These are phyloP conservation scores for Xylaria bambusicola DNA, from an alignment of 495 filamentous ascomycete genomes.

Conservation along the genomic window DNA sequence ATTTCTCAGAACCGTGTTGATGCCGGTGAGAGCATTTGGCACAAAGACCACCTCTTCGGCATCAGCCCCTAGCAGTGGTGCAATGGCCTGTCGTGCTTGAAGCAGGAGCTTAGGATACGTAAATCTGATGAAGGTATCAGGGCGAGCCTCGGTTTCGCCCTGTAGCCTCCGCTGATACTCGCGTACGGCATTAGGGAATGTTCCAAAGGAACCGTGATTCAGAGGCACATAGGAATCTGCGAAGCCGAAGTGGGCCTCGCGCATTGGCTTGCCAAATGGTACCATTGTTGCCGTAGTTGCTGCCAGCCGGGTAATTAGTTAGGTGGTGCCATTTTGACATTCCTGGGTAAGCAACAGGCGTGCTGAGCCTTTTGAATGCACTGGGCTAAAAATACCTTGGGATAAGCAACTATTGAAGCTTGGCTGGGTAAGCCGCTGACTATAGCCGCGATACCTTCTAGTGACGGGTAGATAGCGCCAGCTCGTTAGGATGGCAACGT, in stretches of 20 bases:
- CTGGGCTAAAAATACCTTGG: neutral
- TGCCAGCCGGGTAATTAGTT: neutral
- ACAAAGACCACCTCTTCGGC: conserved; percentile 69
- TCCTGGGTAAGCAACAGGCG: neutral
- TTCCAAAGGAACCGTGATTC: conserved; percentile 46
- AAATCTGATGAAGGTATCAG: conserved; percentile 52
- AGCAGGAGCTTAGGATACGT: conserved; percentile 57
- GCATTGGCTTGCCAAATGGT: conserved; percentile 40
- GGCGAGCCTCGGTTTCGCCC: conserved; percentile 34
- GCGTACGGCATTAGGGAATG: conserved; percentile 36
- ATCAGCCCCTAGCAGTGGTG: conserved; percentile 61
- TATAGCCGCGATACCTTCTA: neutral
- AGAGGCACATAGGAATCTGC: conserved; percentile 37
- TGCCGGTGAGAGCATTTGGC: conserved; percentile 76
- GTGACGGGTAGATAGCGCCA: neutral
- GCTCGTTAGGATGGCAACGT: neutral
- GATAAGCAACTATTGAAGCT: neutral
- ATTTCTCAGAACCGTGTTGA: conserved; percentile 79
- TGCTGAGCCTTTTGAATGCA: neutral
- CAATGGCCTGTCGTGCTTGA: conserved; percentile 60
- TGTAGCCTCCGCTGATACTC: conserved; percentile 33
- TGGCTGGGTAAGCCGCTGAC: neutral
- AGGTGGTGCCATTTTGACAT: neutral
- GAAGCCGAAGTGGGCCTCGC: conserved; percentile 40
- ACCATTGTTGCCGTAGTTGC: neutral